These are phyloP conservation scores for Calonectria pauciramosa DNA, from an alignment of 2,329 filamentous ascomycete species.

Conservation along the genomic window DNA sequence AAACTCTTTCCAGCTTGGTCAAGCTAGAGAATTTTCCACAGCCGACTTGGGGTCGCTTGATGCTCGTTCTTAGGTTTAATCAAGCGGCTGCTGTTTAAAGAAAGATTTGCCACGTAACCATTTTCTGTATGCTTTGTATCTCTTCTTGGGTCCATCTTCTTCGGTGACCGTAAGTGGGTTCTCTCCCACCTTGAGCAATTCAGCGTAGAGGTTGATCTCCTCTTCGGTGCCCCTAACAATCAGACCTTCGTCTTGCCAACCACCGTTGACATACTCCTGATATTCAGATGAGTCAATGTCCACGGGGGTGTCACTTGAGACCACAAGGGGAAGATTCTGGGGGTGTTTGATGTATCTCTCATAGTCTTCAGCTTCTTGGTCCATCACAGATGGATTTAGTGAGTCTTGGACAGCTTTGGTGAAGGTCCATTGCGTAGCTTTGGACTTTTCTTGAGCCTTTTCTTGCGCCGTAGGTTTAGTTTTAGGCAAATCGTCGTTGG, in stretches of 20 bases:
- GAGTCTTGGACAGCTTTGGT: slow-evolving; percentile 88
- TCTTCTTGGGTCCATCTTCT: slow-evolving; percentile 90
- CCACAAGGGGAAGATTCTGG: slow-evolving; percentile 86
- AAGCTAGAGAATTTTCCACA: neutral
- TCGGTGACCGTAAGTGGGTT: slow-evolving; percentile 90
- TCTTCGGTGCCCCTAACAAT: slow-evolving; percentile 65
- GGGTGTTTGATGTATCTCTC: slow-evolving; percentile 90
- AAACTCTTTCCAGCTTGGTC: slow-evolving; percentile 37
- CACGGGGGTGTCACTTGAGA: slow-evolving; percentile 75
- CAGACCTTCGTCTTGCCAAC: slow-evolving; percentile 71
- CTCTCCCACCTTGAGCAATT: slow-evolving; percentile 82
- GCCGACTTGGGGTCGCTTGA: neutral
- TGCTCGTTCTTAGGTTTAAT: slow-evolving; percentile 48
- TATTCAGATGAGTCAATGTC: slow-evolving; percentile 76
- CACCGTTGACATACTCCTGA: slow-evolving; percentile 82
- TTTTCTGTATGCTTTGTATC: slow-evolving; percentile 96
- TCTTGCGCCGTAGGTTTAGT: slow-evolving; percentile 74
- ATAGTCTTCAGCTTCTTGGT: slow-evolving; percentile 87
- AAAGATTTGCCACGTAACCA: slow-evolving; percentile 96
- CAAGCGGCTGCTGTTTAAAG: slow-evolving; percentile 88
- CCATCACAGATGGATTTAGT: slow-evolving; percentile 84
- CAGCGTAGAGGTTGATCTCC: slow-evolving; percentile 73
- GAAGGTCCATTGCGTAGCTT: slow-evolving; percentile 89
- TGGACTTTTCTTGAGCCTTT: slow-evolving; percentile 83
- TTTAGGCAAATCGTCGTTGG: slow-evolving; percentile 48